phyloP scores from a whole-genome alignment of 345 rosid genomes.

The Eucalyptus caleyi region DNA sequence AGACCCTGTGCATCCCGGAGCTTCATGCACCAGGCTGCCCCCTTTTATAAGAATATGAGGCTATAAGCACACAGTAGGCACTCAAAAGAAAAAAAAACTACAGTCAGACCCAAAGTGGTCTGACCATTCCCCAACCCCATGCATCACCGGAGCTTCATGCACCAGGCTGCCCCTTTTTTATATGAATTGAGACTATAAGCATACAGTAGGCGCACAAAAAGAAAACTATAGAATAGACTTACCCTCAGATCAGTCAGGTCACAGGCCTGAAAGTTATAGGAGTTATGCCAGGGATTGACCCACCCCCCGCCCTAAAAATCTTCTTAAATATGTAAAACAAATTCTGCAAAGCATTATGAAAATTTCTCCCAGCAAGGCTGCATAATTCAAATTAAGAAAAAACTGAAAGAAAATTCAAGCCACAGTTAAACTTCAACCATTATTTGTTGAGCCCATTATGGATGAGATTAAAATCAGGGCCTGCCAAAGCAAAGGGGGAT shows the following conservation, averaged over 20 bases:
- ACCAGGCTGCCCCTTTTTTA: background rate
- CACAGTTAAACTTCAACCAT: background rate
- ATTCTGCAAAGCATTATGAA: background rate
- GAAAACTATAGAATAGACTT: background rate
- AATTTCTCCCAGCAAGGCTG: background rate
- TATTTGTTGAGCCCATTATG: background rate
- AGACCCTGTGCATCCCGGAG: background rate
- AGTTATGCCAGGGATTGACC: background rate
- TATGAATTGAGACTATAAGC: background rate
- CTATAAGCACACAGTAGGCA: background rate
- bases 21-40: background rate
- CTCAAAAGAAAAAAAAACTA: background rate
- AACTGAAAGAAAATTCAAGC: background rate
- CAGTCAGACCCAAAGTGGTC: background rate
- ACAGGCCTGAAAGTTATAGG: background rate
- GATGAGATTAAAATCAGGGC: background rate
- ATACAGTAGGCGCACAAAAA: background rate
- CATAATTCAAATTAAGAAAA: background rate
- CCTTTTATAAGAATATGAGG: background rate
- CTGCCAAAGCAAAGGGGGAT: background rate
- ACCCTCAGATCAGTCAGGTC: background rate
- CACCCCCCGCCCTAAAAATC: background rate
- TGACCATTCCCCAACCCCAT: background rate
- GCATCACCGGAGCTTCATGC: background rate
- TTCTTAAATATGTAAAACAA: background rate